These are phyloP conservation scores for Alternaria brassicicola DNA, from an alignment of 2,329 filamentous ascomycete genomes.

Conservation along the genomic window DNA sequence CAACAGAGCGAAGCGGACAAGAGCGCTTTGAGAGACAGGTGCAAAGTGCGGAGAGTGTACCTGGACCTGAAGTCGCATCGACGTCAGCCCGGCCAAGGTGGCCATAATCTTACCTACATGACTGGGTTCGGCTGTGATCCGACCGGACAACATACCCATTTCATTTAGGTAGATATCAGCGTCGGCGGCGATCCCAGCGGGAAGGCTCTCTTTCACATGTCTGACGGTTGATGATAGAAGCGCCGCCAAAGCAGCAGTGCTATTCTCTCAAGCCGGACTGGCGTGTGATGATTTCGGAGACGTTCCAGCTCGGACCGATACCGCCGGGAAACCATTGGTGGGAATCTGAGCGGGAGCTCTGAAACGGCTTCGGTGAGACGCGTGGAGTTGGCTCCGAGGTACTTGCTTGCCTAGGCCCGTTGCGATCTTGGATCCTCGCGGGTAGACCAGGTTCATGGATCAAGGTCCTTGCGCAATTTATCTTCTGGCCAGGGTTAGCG, in stretches of 20 bases:
- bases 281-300: neutral
- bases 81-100: conserved; percentile 13
- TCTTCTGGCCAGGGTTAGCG: conserved; percentile 15
- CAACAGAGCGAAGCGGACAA: conserved; percentile 13
- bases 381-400: conserved; percentile 5
- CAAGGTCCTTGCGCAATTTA: conserved; percentile 18
- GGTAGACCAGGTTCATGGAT: conserved; percentile 24
- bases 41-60: conserved; percentile 26
- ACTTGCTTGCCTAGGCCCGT: conserved; percentile 7
- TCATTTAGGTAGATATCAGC: conserved; percentile 28
- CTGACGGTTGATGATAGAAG: conserved; percentile 3
- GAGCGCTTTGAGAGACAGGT: conserved; percentile 12
- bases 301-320: neutral
- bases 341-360: neutral
- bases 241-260: conserved; percentile 9
- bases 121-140: conserved; percentile 31
- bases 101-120: conserved; percentile 10
- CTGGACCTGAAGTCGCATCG: conserved; percentile 33
- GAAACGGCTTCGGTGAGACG: conserved; percentile 8
- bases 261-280: neutral
- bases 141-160: conserved; percentile 27
- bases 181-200: conserved; percentile 19
- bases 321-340: neutral
- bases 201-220: conserved; percentile 7
- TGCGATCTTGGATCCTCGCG: conserved; percentile 22